Evolutionary conservation across 2,329 filamentous ascomycete species (phyloP).

Genomic region (Diplodia intermedia): DNA sequence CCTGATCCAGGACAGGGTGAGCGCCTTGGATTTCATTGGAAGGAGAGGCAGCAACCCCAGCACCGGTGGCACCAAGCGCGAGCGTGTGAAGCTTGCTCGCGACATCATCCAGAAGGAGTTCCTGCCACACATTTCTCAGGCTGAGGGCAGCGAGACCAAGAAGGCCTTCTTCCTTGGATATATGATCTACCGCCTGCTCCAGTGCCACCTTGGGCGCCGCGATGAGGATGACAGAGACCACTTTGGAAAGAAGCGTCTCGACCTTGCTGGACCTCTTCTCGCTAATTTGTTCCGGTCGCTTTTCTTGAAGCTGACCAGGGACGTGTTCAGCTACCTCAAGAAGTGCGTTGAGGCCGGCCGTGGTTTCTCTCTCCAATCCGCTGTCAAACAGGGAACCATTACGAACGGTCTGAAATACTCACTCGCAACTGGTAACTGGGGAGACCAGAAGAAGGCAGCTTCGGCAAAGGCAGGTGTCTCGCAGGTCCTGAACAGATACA

Average conservation of each 20-base stretch:
- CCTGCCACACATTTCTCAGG: constrained; percentile 93
- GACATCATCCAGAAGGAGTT: constrained; percentile 98
- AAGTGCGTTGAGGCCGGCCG: constrained; percentile 87
- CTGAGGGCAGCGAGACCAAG: constrained; percentile 89
- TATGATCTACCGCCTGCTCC: constrained; percentile 95
- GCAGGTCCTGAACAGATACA: constrained; percentile 97
- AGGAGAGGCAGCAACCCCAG: constrained; percentile 72
- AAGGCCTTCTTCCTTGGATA: constrained; percentile 99
- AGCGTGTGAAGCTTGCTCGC: constrained; percentile 88
- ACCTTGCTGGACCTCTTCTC: constrained; percentile 90
- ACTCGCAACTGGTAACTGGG: constrained; percentile 97
- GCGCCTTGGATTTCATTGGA: constrained; percentile 93
- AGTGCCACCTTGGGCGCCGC: constrained; percentile 88
- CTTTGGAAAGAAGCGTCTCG: constrained; percentile 97
- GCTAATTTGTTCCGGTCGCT: constrained; percentile 96
- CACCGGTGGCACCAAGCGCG: constrained; percentile 76
- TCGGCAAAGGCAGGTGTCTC: constrained; percentile 96
- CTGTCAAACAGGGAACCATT: constrained; percentile 88
- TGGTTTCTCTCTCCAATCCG: constrained; percentile 89
- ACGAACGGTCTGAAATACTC: constrained; percentile 97
- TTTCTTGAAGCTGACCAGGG: constrained; percentile 87
- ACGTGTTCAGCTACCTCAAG: constrained; percentile 89
- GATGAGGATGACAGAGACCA: constrained; percentile 98
- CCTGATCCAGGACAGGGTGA: constrained; percentile 92
- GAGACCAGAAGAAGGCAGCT: constrained; percentile 97